Evolutionary conservation across 495 filamentous ascomycete species (phyloP), one percentile per base, ranked within the genome.

Genomic region (Aspergillus biplanus): DNA sequence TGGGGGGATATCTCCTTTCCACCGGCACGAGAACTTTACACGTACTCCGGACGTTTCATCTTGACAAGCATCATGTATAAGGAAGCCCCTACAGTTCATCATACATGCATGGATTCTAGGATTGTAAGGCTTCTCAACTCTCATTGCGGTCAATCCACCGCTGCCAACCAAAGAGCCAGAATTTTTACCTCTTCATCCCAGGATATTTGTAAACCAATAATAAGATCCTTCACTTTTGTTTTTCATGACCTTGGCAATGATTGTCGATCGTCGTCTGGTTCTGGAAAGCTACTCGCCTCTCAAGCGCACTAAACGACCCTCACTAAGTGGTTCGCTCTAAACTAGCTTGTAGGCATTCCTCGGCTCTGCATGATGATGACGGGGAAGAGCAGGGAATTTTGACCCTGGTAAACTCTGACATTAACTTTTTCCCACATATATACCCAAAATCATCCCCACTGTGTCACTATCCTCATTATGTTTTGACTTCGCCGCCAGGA

Each of bases 401-500:
- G 21, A 27, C 21, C 21, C 21, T 27, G 21, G 21, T 27, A 27
- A 27, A 27, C 21, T 27, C 21, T 27, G 21, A 27, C 21, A 27
- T 27, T 27, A 27, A 27, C 21, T 27, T 27, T 27, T 27, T 27
- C 21, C 21, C 21, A 27, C 21, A 27, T 27, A 27, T 27, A 27
- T 27, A 27, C 21, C 21, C 21, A 27, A 27, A 27, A 27, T 27
- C 21, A 27, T 27, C 21, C 21, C 21, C 21, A 27, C 21, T 27
- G 21, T 27, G 21, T 27, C 21, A 27, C 21, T 2, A 27, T 27
- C 21, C 21, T 27, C 21, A 2, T 27, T 27, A 27, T 27, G 21
- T 27, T 27, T 27, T 2, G 21, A 27, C 34, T 46, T 18, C 44
- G 32, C 42, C 60, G 57, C 21, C 55, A 69, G 52, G 18, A 67